A percentile compares a stretch with the other conserved stretches of the same genome.
Evolutionary conservation across 148 eudicot genomes (phyloP).

Genomic region (Nepenthes gracilis): DNA sequence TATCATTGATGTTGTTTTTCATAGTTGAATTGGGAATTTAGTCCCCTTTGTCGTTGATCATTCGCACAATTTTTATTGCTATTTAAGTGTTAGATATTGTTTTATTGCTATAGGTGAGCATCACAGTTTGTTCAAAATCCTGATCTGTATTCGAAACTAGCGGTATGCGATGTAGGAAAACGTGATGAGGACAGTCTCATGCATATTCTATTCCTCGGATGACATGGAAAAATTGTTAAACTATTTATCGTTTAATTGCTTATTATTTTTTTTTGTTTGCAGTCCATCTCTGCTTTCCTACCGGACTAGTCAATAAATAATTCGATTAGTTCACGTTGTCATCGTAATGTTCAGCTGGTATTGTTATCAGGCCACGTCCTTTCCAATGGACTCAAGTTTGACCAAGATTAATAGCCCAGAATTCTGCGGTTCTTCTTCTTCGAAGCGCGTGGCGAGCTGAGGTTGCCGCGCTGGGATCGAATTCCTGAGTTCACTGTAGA

Average conservation of each 20-base stretch:
- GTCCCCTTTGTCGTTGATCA: too few relatives aligned
- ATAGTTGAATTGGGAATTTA: constrained; percentile 1
- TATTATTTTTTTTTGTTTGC: constrained; percentile 6
- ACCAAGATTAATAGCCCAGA: constrained; percentile 19
- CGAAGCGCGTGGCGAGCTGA: constrained; percentile 17
- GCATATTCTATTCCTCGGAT: constrained; percentile 9
- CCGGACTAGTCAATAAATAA: not conserved
- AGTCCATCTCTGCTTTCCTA: constrained; percentile 10
- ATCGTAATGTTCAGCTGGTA: constrained; percentile 30
- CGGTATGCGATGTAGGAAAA: constrained; percentile 13
- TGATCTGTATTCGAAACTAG: constrained; percentile 4
- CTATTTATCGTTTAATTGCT: not conserved
- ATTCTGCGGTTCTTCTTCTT: constrained; percentile 14
- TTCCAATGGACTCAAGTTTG: constrained; percentile 37
- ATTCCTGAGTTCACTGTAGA: constrained; percentile 1
- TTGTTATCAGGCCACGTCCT: constrained; percentile 17
- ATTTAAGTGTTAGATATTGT: too few relatives aligned
- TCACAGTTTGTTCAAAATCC: not conserved
- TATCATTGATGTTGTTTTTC: constrained; percentile 1
- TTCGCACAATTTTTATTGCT: too few relatives aligned
- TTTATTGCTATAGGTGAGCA: too few relatives aligned
- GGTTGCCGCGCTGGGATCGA: constrained; percentile 10
- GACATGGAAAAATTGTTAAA: constrained; percentile 20
- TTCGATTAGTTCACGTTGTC: too few relatives aligned
- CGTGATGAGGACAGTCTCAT: constrained; percentile 21